Evolutionary conservation across 306 rosid species (phyloP).

Genomic region (Psophocarpus tetragonolobus): DNA sequence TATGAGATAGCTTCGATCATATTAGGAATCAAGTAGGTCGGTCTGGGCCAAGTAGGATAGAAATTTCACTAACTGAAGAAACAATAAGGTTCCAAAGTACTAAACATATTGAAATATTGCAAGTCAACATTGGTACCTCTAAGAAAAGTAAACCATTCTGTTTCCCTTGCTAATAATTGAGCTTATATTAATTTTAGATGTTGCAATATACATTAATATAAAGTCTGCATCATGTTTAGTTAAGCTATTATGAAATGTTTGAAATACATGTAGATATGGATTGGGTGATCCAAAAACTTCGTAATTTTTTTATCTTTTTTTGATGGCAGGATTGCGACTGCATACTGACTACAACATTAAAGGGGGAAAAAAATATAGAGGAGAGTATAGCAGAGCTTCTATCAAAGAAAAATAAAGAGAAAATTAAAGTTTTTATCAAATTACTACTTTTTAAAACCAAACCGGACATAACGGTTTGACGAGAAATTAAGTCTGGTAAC

Average conservation of each 20-base stretch:
- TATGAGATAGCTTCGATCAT: background rate
- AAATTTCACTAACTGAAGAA: background rate
- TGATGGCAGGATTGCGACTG: background rate
- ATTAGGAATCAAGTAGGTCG: background rate
- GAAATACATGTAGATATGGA: background rate
- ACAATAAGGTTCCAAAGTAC: background rate
- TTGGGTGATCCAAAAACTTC: background rate
- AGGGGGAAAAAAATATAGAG: too few relatives aligned
- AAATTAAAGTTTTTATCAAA: too few relatives aligned
- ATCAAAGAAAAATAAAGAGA: too few relatives aligned
- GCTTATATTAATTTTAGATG: background rate
- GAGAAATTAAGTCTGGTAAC: too few relatives aligned
- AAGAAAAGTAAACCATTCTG: background rate
- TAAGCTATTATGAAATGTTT: background rate
- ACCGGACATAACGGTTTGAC: too few relatives aligned
- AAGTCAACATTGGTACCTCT: constrained; percentile 7
- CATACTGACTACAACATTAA: too few relatives aligned
- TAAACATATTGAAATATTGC: background rate
- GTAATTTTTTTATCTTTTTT: background rate
- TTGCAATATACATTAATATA: background rate
- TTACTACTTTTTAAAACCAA: too few relatives aligned
- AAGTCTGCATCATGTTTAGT: background rate
- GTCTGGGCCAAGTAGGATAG: background rate
- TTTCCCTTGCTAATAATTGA: background rate
- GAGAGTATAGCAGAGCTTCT: too few relatives aligned